A percentile compares a stretch with the other conserved stretches of the same genome.
Conservation (phyloP, 495 filamentous ascomycete species). For the Penicillium macrosclerotiorum region DNA sequence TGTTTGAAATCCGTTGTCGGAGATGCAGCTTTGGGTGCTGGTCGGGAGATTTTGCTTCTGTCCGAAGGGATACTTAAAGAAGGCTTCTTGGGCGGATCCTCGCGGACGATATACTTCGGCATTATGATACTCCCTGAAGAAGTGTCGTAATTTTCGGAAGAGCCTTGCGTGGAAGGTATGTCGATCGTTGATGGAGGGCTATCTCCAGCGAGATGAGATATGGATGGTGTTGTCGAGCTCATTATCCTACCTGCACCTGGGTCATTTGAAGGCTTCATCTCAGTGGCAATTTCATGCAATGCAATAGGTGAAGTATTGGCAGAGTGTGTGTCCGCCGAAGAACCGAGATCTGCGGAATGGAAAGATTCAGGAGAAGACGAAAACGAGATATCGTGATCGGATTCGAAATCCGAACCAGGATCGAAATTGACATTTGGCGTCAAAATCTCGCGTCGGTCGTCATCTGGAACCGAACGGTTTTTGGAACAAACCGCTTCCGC, state of each 20-base stretch:
- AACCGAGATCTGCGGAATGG: constrained; percentile 51
- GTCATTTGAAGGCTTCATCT: background rate
- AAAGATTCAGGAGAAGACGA: constrained; percentile 61
- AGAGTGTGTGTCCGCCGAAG: constrained; percentile 18
- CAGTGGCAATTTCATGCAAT: constrained; percentile 19
- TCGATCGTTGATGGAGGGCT: background rate
- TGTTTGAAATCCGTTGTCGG: constrained; percentile 45
- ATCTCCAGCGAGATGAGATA: background rate
- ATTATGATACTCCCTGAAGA: background rate
- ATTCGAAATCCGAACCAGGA: constrained; percentile 19
- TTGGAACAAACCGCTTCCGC: too few relatives aligned
- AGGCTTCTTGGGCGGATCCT: background rate
- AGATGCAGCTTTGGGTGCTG: constrained; percentile 5
- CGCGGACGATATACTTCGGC: background rate
- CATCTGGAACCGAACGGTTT: background rate
- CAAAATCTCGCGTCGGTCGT: too few relatives aligned
- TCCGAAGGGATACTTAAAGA: constrained; percentile 4
- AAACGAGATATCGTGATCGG: constrained; percentile 34
- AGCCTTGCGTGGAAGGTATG: background rate
- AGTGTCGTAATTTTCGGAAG: background rate
- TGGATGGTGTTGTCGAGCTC: background rate
- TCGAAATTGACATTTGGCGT: background rate
- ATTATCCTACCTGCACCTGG: background rate
- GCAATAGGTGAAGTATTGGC: constrained; percentile 29
- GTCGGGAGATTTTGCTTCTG: background rate